A percentile compares a stretch with the other conserved stretches of the same genome.
These are phyloP conservation scores for Globisporangium polare DNA, from an alignment of 352 stramenopile species.

Conservation along the genomic window DNA sequence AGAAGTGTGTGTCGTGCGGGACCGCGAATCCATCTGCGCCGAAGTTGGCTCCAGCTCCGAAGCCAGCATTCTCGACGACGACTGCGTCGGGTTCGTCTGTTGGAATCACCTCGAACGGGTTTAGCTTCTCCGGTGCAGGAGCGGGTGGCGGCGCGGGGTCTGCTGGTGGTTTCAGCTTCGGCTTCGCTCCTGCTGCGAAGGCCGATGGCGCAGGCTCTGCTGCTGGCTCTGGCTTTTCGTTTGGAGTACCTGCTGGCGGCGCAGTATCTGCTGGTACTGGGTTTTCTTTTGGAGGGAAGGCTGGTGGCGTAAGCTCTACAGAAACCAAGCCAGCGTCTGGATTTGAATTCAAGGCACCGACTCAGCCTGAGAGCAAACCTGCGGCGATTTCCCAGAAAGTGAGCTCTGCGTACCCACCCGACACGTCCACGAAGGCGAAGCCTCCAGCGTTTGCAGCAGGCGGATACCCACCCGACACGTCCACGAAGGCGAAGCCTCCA, in stretches of 20 bases:
- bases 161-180: too few relatives aligned
- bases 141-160: too few relatives aligned
- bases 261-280: background rate
- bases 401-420: conserved; percentile 27
- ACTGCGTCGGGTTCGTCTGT: background rate
- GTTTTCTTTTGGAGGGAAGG: background rate
- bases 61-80: conserved; percentile 4
- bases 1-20: too few relatives aligned
- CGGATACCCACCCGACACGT: conserved; percentile 37
- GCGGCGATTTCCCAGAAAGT: background rate
- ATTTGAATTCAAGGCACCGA: background rate
- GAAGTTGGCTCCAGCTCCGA: conserved; percentile 14
- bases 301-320: background rate
- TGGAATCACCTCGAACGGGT: conserved; percentile 3
- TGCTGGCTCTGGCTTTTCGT: background rate
- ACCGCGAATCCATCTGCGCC: too few relatives aligned
- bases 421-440: conserved; percentile 32
- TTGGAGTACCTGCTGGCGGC: background rate
- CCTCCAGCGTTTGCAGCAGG: conserved; percentile 20
- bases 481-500: conserved; percentile 26
- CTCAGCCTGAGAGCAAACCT: too few relatives aligned
- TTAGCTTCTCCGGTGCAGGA: background rate
- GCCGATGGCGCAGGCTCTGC: too few relatives aligned
- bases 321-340: background rate
- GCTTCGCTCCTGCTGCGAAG: too few relatives aligned